A percentile compares a stretch with the other conserved stretches of the same genome.
These are phyloP conservation scores for Exophiala aquamarina DNA, from an alignment of 2,329 filamentous ascomycete genomes.

Conservation along the genomic window DNA sequence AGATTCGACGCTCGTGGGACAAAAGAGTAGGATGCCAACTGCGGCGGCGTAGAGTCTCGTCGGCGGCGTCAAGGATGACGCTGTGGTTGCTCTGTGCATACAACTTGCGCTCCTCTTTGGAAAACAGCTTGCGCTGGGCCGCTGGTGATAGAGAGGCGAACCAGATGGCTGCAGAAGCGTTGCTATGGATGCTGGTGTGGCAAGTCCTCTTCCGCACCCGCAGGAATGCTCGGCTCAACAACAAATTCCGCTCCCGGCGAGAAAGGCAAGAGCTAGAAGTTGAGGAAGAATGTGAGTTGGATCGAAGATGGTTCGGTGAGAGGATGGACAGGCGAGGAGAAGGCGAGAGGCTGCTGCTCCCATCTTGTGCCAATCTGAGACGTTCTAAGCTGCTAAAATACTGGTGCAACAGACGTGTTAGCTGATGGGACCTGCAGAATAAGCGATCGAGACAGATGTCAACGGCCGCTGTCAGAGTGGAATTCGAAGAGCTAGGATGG, in stretches of 20 bases:
- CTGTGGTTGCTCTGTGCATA: conserved; percentile 56
- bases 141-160: conserved; percentile 72
- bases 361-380: conserved; percentile 33
- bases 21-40: conserved; percentile 26
- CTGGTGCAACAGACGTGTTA: conserved; percentile 31
- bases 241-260: conserved; percentile 8
- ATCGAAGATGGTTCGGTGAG: conserved; percentile 7
- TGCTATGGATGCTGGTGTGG: conserved; percentile 13
- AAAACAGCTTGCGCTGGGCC: conserved; percentile 68
- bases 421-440: conserved; percentile 17
- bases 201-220: conserved; percentile 17
- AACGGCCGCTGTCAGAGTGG: conserved; percentile 15
- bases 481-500: conserved; percentile 5
- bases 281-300: conserved; percentile 7
- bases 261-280: conserved; percentile 10
- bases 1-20: conserved; percentile 28
- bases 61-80: conserved; percentile 57
- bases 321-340: conserved; percentile 18
- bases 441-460: conserved; percentile 23
- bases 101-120: conserved; percentile 67
- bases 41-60: conserved; percentile 53
- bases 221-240: conserved; percentile 10
- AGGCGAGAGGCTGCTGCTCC: conserved; percentile 12
- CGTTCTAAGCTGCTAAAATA: conserved; percentile 36
- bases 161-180: conserved; percentile 52